Evolutionary conservation across 352 stramenopile species (phyloP), one percentile per base, ranked within the genome.

Genomic region (Pythium guiyangense): DNA sequence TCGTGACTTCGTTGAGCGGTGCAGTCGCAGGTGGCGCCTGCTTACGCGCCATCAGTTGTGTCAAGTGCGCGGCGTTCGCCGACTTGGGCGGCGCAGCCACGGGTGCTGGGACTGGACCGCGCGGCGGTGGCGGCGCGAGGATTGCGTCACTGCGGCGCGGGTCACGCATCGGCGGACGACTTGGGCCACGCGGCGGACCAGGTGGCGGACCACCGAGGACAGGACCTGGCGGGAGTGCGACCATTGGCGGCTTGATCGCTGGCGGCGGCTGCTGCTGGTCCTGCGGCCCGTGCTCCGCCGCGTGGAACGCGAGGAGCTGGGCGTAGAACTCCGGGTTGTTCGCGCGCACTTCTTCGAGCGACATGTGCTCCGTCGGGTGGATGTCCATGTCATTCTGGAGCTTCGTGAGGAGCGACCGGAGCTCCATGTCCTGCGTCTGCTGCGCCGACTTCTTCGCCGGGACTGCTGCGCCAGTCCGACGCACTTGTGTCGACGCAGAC

Each of bases 351-450:
- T 94, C 79, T 58, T 94, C 85, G 31, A 94, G 69, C 52, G 77
- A 84, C 71, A 94, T 84, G 66, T 94, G 85, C 59, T 92, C 74
- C 1, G 83, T 91, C 46, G 85, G 85, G 58, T 94, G 85, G 54
- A 94, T 92, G 3, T 74, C 79, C 79, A 93, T 92, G 44, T 94
- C 85, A 44, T 92, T 94, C 64, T 94, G 85, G 27, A 94, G 66
- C 63, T 85, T 78, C n/a, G 82, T 92, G 22, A 94, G 69, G 44
- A 94, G 70, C 11, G 74, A 79, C 4, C 85, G 80, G 31, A 94
- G 67, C 62, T 90, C 83, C 77, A 92, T 81, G 53, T 94, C 84
- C 42, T 88, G 67, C 43, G 85, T 68, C 49, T 79, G 69, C 29
- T 74, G 57, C 3, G 43, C 27, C 20, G 34, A 8, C 44, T 50